Conservation (phyloP, 306 rosid species). For the Canavalia gladiata region DNA sequence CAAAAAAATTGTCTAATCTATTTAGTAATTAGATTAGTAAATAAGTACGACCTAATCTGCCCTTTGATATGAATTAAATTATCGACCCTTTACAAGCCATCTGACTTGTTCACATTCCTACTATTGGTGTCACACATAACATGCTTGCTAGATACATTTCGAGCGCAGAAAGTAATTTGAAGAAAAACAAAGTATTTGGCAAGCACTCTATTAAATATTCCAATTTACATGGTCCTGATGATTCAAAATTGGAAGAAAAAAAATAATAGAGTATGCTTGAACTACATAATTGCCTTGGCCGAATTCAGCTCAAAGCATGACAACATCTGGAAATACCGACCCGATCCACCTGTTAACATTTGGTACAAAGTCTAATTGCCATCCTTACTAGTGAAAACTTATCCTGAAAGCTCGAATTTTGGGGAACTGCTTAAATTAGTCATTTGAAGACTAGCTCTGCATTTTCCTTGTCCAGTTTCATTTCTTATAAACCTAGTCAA, state of each 20-base stretch:
- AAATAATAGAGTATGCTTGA: conserved; percentile 31
- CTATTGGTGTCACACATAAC: background rate
- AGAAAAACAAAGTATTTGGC: background rate
- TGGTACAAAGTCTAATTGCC: conserved; percentile 58
- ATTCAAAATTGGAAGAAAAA: conserved; percentile 44
- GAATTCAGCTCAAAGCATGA: conserved; percentile 41
- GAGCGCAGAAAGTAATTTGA: background rate
- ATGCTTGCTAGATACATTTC: conserved; percentile 18
- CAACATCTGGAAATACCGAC: conserved; percentile 47
- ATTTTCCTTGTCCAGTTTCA: conserved; percentile 47
- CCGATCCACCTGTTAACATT: conserved; percentile 48
- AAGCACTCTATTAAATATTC: conserved; percentile 20
- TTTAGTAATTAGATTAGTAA: too few relatives aligned
- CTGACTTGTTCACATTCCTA: background rate
- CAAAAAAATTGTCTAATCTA: too few relatives aligned
- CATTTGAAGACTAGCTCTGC: conserved; percentile 52
- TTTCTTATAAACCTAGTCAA: conserved; percentile 39
- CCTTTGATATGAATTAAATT: too few relatives aligned
- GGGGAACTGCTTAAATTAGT: conserved; percentile 42
- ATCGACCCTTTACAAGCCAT: background rate
- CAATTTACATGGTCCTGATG: conserved; percentile 36
- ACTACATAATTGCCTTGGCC: conserved; percentile 46
- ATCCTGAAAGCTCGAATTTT: conserved; percentile 44
- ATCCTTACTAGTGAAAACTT: conserved; percentile 44
- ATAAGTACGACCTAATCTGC: too few relatives aligned